These are phyloP conservation scores for Penicillium sumatraense DNA, from an alignment of 2,329 filamentous ascomycete genomes.

Conservation along the genomic window DNA sequence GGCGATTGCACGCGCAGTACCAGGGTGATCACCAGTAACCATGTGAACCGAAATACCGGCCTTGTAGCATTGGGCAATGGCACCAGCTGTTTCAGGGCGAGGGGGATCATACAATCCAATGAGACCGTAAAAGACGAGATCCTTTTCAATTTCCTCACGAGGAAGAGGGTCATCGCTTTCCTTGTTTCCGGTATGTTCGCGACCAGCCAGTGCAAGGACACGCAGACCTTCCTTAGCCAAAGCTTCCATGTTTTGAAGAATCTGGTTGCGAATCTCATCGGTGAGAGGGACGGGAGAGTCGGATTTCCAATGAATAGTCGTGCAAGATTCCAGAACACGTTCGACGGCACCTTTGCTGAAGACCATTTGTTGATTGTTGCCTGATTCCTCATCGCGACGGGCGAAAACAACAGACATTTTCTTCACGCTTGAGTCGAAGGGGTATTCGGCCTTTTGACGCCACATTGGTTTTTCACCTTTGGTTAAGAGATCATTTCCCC, in stretches of 20 bases:
- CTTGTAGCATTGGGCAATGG: conserved; percentile 70
- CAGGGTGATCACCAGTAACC: conserved; percentile 81
- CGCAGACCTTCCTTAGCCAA: conserved; percentile 70
- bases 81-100: conserved; percentile 75
- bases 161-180: conserved; percentile 27
- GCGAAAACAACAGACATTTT: conserved; percentile 75
- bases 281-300: conserved; percentile 51
- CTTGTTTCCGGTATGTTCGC: conserved; percentile 20
- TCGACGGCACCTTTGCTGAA: conserved; percentile 65
- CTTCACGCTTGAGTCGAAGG: conserved; percentile 75
- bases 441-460: conserved; percentile 69
- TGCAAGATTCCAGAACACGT: conserved; percentile 68
- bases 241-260: conserved; percentile 71
- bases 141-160: conserved; percentile 67
- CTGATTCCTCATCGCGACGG: conserved; percentile 20
- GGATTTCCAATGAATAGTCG: conserved; percentile 52
- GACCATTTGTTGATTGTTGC: conserved; percentile 36
- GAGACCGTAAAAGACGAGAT: conserved; percentile 77
- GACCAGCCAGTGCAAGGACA: conserved; percentile 68
- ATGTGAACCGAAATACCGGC: conserved; percentile 82
- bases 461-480: conserved; percentile 57
- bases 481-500: conserved; percentile 60
- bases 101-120: conserved; percentile 87
- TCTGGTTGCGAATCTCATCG: conserved; percentile 58
- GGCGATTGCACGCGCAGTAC: conserved; percentile 78